Evolutionary conservation across 2,329 filamentous ascomycete species (phyloP).

Genomic region (Scedosporium aurantiacum): DNA sequence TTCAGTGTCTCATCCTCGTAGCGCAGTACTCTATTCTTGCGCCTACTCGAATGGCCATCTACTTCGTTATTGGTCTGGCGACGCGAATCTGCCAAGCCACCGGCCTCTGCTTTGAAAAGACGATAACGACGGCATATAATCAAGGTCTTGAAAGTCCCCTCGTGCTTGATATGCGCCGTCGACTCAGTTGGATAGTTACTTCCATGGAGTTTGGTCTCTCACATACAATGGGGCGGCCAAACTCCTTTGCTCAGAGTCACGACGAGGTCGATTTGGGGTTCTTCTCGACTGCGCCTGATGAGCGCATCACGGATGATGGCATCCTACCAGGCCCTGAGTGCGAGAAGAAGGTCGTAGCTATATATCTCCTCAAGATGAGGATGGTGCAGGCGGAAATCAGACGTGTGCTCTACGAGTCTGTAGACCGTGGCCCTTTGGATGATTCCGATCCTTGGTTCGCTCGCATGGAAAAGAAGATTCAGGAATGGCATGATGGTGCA

Average conservation of each 20-base stretch:
- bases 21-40: conserved; percentile 88
- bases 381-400: conserved; percentile 80
- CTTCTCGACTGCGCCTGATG: conserved; percentile 72
- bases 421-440: conserved; percentile 61
- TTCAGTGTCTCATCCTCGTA: conserved; percentile 82
- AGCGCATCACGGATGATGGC: conserved; percentile 67
- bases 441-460: conserved; percentile 82
- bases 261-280: conserved; percentile 80
- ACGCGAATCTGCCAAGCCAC: conserved; percentile 82
- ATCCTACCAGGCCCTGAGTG: conserved; percentile 62
- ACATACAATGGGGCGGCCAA: conserved; percentile 78
- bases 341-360: conserved; percentile 75
- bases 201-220: conserved; percentile 84
- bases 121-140: conserved; percentile 54
- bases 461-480: conserved; percentile 66
- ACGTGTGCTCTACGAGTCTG: conserved; percentile 74
- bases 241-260: conserved; percentile 68
- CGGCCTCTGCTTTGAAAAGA: conserved; percentile 79
- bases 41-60: conserved; percentile 82
- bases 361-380: conserved; percentile 91
- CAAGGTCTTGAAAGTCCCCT: conserved; percentile 55
- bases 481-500: conserved; percentile 66
- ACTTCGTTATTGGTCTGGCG: conserved; percentile 84
- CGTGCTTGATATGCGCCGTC: conserved; percentile 78
- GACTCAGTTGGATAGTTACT: conserved; percentile 77